Evolutionary conservation across 441 rosid species (phyloP).

Genomic region (Rhodomyrtus psidioides): DNA sequence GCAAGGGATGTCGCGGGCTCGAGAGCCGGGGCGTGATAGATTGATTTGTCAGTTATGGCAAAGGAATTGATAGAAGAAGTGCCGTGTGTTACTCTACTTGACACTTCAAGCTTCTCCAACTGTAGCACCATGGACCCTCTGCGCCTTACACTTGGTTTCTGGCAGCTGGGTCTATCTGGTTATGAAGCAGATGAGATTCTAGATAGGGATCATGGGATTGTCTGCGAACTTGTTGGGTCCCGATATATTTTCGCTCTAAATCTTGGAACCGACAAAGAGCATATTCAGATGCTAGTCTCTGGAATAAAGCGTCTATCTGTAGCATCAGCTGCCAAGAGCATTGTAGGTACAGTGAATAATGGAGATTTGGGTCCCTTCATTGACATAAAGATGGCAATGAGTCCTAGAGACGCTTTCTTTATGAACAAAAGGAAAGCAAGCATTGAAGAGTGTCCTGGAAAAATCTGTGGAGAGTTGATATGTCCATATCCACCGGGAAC

Average conservation of each 20-base stretch:
- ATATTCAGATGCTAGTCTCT: constrained; percentile 26
- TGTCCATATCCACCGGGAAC: constrained; percentile 64
- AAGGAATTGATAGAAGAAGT: constrained; percentile 17
- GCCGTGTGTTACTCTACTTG: constrained; percentile 29
- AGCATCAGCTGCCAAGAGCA: not conserved
- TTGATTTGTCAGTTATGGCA: constrained; percentile 26
- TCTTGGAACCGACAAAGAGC: constrained; percentile 39
- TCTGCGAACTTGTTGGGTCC: constrained; percentile 43
- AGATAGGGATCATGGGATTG: constrained; percentile 22
- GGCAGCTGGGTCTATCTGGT: constrained; percentile 48
- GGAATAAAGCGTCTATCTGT: constrained; percentile 28
- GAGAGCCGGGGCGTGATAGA: too few species aligned
- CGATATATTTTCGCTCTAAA: constrained; percentile 29
- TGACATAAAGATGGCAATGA: constrained; percentile 23
- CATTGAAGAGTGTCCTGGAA: constrained; percentile 31
- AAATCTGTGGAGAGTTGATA: constrained; percentile 44
- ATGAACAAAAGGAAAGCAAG: constrained; percentile 27
- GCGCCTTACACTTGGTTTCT: constrained; percentile 43
- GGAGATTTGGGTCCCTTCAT: constrained; percentile 22
- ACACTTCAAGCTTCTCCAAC: constrained; percentile 13
- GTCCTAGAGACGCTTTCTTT: constrained; percentile 56
- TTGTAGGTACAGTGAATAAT: not conserved
- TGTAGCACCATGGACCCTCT: constrained; percentile 38
- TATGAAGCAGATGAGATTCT: constrained; percentile 44
- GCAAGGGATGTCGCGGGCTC: too few species aligned